Base-by-base conservation (phyloP, 345 rosid genomes). In the Murraya koenigii region DNA sequence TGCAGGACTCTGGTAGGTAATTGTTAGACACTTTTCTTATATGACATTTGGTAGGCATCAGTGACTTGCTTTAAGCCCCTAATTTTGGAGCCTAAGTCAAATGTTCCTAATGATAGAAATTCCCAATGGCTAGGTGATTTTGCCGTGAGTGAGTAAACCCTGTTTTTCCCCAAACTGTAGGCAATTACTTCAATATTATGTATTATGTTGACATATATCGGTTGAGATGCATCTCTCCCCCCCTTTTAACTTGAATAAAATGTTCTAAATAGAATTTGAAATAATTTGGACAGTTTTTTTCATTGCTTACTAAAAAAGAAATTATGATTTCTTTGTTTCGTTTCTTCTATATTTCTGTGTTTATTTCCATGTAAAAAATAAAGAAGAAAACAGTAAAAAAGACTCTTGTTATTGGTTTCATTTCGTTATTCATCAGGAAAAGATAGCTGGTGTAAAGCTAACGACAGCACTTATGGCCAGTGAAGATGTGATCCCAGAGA, bases 381-480 rank as follows among this genome's bases (percentile, higher is more conserved):
- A 63, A 61, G 1, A 9, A 5, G 23, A 66, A 2, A 66, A n/a
- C 1, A 52, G 0, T 0, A 17, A 25, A 66, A n/a, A 74, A 65
- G 60, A 75, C 74, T 75, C 25, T 7, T 67, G 71, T 32, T 20
- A 1, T 26, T n/a, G 38, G 69, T 15, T 47, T n/a, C 41, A 13
- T 39, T 44, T 47, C 30, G 10, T 56, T 75, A 36, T 73, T 62
- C 77, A 77, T 78, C 87, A 95, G 98, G 97, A 95, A 86, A 91
- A 85, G 83, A 81, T 95, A 83, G 94, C 89, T 22, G 88, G 92
- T 73, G 95, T 94, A 25, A 95, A 93, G 87, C 93, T 95, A 64
- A 83, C 90, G 88, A 87, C 95, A 66, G 87, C 95, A 61, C 93
- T 95, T 66, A 88, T 95, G 95, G 97, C 87, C 25, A 83, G 97